Base-by-base conservation (phyloP, 148 eudicot species). In the Rhododendron kiyosumense region DNA sequence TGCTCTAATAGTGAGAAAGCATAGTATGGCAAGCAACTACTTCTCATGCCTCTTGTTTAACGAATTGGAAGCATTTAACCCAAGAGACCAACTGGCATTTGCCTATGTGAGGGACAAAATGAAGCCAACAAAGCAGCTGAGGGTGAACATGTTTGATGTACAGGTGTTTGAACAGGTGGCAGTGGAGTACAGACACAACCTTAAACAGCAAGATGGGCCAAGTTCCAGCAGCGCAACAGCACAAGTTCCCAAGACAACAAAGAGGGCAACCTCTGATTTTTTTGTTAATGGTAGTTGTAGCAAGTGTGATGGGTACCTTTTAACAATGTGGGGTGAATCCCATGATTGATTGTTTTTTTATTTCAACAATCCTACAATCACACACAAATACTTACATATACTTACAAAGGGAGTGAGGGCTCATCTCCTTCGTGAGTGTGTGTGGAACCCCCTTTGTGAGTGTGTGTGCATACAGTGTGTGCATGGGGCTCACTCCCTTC, bases 101-200 rank as follows among this genome's bases (percentile, higher is more conserved):
- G 97, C 98, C 52, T 95, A 69, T 83, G 98, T 96, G 73, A 94
- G 99, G 83, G 99, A 96, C 92, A 85, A 89, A 20, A 94, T 95
- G 98, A 92, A 87, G 24, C 98, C 94, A 41, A 92, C 94, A 34
- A 93, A 86, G 83, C 36, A 59, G 65, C 65, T 96, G 83, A 94
- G 87, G 75, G 73, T 95, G 51, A 94, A 97, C 91, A 95, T 97
- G 99, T 95, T 97, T 85, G 95, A 95, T 32, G 91, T 90, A 18
- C 93, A 97, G 91, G 98, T 93, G 2, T 92, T 97, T 88, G 99
- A 97, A 84, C 96, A 95, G 78, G 92, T 94, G 36, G 97, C 91
- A 1, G 2, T 91, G 15, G 99, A 97, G 87, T 97, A 89, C 84
- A 92, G 99, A 84, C 99, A 97, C 89, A 97, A 93, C 88, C 93